Conservation (phyloP, 352 stramenopile genomes). For the Phytophthora sojae region DNA sequence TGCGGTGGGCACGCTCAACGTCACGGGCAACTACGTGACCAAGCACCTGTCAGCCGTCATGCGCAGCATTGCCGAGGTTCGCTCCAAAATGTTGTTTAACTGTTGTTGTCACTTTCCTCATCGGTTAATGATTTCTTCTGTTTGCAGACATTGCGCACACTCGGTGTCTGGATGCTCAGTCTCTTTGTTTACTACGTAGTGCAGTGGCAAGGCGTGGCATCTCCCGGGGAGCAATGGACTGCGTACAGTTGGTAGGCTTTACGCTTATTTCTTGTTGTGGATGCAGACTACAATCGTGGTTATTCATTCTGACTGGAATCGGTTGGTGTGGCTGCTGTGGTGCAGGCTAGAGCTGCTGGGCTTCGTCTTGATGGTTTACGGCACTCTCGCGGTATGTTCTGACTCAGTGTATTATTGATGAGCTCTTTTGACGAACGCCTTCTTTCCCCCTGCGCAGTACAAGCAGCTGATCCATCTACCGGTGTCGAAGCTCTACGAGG, state of each 20-base stretch:
- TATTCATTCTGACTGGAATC: background rate
- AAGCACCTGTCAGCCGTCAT: constrained; percentile 88
- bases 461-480: constrained; percentile 81
- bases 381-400: constrained; percentile 71
- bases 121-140: constrained; percentile 23
- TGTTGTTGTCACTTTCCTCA: constrained; percentile 10
- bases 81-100: background rate
- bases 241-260: constrained; percentile 68
- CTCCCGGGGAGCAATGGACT: constrained; percentile 77
- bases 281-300: background rate
- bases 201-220: constrained; percentile 66
- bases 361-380: constrained; percentile 85
- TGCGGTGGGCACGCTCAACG: constrained; percentile 82
- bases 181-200: constrained; percentile 86
- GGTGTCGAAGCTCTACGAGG: constrained; percentile 51
- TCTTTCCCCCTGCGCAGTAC: constrained; percentile 53
- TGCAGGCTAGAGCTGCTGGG: constrained; percentile 77
- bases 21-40: constrained; percentile 86
- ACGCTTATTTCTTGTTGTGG: background rate
- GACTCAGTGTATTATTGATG: background rate
- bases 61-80: constrained; percentile 81
- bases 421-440: background rate
- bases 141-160: constrained; percentile 72
- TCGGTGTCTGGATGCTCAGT: constrained; percentile 82
- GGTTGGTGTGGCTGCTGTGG: constrained; percentile 5